A percentile compares a stretch with the other conserved stretches of the same genome.
These are phyloP conservation scores for Penicillium corylophilum DNA, from an alignment of 2,329 filamentous ascomycete genomes.

Conservation along the genomic window DNA sequence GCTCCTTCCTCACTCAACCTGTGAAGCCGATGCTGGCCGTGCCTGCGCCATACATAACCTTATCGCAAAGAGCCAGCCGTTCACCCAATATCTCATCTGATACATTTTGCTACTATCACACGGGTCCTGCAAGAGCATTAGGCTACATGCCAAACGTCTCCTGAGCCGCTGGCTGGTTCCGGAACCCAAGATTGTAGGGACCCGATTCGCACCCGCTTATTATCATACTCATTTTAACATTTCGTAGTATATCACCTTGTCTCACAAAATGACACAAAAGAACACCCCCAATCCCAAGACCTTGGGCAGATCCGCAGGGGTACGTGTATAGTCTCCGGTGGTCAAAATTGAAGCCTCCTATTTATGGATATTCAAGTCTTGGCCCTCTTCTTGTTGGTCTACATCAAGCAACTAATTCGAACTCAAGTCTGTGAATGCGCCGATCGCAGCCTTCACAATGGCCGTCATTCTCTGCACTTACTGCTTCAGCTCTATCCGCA, in stretches of 20 bases:
- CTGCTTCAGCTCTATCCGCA: slow-evolving; percentile 62
- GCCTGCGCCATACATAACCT: neutral
- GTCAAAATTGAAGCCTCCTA: neutral
- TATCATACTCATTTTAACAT: neutral
- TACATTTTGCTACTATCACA: neutral
- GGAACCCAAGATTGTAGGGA: neutral
- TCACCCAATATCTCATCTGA: neutral
- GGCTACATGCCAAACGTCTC: neutral
- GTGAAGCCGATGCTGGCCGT: neutral
- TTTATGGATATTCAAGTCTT: no score
- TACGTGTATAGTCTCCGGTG: slow-evolving; percentile 8
- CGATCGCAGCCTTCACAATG: slow-evolving; percentile 64
- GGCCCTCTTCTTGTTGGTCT: no score
- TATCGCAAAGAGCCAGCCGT: neutral
- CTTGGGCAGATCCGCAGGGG: slow-evolving; percentile 20
- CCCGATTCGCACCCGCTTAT: no score
- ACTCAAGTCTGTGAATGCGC: slow-evolving; percentile 54
- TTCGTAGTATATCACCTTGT: neutral
- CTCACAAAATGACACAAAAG: slow-evolving; percentile 13
- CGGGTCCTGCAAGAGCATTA: neutral
- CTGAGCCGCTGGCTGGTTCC: neutral
- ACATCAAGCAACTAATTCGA: neutral
- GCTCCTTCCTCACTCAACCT: neutral
- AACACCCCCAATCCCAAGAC: slow-evolving; percentile 11
- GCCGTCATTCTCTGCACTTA: slow-evolving; percentile 61